These are phyloP conservation scores for Termitomyces sp. DNA, from an alignment of 768 basidiomycete species.

Conservation along the genomic window DNA sequence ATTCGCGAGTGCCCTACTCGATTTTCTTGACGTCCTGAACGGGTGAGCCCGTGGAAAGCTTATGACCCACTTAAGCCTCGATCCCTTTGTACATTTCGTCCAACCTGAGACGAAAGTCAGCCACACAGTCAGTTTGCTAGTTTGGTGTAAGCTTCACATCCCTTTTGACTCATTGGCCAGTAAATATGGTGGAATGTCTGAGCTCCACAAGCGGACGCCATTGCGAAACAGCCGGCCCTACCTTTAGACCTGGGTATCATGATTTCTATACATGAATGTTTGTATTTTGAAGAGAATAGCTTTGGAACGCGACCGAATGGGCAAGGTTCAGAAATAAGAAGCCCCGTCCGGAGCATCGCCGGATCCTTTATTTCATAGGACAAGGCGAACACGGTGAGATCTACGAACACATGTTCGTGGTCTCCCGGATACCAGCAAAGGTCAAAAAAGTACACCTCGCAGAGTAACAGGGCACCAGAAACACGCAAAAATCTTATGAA, in stretches of 20 bases:
- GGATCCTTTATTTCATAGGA: too few relatives aligned
- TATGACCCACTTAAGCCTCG: neutral
- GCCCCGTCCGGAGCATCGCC: neutral
- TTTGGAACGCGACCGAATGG: neutral
- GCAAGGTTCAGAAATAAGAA: too few relatives aligned
- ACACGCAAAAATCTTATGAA: neutral
- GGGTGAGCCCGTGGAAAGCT: neutral
- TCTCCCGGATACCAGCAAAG: neutral
- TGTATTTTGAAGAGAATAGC: neutral
- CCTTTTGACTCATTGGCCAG: neutral
- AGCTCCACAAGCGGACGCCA: neutral
- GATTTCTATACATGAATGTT: neutral
- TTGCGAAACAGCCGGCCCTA: neutral
- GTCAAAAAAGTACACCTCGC: neutral
- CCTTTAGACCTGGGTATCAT: neutral
- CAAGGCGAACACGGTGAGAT: too few relatives aligned
- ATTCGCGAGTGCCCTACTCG: neutral
- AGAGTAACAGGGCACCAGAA: neutral
- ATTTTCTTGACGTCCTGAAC: neutral
- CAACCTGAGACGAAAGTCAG: neutral
- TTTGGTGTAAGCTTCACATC: neutral
- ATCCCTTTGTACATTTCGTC: constrained; percentile 1
- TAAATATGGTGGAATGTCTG: neutral
- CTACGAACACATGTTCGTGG: too few relatives aligned
- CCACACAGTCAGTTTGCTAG: neutral